phyloP scores from a whole-genome alignment of 352 stramenopile species.

The Globisporangium spinosum region DNA sequence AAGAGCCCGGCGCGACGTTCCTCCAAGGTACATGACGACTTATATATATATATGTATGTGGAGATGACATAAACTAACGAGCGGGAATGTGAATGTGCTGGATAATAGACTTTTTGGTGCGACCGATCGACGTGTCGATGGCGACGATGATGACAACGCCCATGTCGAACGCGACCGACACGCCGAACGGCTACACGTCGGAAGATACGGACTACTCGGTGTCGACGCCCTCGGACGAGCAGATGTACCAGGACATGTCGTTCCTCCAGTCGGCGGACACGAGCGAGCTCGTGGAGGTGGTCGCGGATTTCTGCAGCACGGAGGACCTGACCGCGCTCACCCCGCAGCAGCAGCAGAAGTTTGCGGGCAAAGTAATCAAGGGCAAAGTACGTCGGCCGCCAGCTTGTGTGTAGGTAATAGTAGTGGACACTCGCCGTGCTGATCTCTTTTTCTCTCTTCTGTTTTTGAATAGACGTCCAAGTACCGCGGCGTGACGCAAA shows the following conservation, averaged over 20 bases:
- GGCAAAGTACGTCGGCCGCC: constrained; percentile 46
- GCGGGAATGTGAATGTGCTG: not conserved
- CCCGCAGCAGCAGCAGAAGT: constrained; percentile 47
- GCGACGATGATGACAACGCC: constrained; percentile 26
- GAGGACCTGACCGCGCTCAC: constrained; percentile 45
- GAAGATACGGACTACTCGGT: constrained; percentile 84
- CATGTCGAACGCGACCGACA: constrained; percentile 29
- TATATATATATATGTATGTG: not conserved
- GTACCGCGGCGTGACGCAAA: constrained; percentile 82
- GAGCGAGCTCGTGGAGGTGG: constrained; percentile 57
- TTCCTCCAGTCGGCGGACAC: constrained; percentile 58
- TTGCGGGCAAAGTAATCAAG: constrained; percentile 77
- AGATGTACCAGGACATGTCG: constrained; percentile 76
- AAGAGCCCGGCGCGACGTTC: constrained; percentile 61
- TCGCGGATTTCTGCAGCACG: constrained; percentile 45
- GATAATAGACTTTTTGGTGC: constrained; percentile 38
- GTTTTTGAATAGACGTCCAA: constrained; percentile 63
- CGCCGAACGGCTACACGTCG: constrained; percentile 78
- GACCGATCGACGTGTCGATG: constrained; percentile 9
- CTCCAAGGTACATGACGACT: constrained; percentile 40
- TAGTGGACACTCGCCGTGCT: not conserved
- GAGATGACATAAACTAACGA: not conserved
- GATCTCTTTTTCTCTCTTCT: not conserved
- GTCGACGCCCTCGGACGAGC: constrained; percentile 56
- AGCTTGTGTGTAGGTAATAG: constrained; percentile 7